Evolutionary conservation across 306 rosid species (phyloP), one percentile per base, ranked within the genome.

Genomic region (Begonia loranthoides): DNA sequence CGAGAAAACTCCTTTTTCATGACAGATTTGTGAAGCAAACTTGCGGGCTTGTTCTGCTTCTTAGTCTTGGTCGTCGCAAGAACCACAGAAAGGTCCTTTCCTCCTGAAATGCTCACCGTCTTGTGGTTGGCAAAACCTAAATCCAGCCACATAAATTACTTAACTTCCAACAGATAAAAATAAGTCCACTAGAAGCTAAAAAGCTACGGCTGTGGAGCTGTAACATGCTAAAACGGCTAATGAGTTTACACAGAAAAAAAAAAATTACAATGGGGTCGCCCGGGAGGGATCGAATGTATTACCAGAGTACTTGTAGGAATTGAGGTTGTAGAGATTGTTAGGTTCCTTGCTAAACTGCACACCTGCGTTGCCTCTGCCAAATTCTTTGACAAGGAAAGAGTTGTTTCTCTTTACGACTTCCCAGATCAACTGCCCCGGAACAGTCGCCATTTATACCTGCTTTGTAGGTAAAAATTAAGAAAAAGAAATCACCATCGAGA

Each of bases 371-470:
- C 89, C 83, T 8, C 73, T 77, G n/a, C 96, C 94, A 9, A 87
- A 87, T 70, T 87, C 73, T 24, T 83, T 87, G 13, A 87, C 90
- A 59, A 87, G 60, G 6, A 79, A 87, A 0, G 69, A 87, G 71
- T 70, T 87, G 77, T 83, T 80, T 64, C 57, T 79, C 89, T 87
- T 82, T 53, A 87, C 93, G 49, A 87, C 76, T 83, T 83, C 90
- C 94, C 94, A 87, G 21, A 87, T 54, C 48, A 83, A 69, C 15
- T 68, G 89, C 36, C 87, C 96, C 15, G 96, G 81, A 41, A 87
- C 80, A 4, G 79, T 67, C 36, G 89, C 71, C 96, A 87, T 85
- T 50, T 72, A 47, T 46, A 17, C 47, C 47, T 43, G 47, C 47
- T 28, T 28, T 7, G 36, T 28, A 28, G 36, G 9, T 3, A 28